A percentile compares a stretch with the other conserved stretches of the same genome.
phyloP scores from a whole-genome alignment of 148 eudicot genomes.

The Heliosperma pusillum region DNA sequence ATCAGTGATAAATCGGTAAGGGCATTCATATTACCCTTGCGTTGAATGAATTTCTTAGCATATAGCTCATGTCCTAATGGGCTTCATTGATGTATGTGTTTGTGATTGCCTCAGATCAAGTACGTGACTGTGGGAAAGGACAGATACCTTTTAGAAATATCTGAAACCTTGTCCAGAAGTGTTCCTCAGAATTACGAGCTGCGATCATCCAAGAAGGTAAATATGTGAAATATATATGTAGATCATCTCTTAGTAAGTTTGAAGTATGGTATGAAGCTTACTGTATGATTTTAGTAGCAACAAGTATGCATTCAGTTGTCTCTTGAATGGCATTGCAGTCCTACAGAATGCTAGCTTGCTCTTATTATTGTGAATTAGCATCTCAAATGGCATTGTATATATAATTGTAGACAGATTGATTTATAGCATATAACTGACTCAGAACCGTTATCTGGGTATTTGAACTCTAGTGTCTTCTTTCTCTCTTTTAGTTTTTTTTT shows the following conservation, averaged over 20 bases:
- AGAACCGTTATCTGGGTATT: neutral
- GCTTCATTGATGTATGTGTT: conserved; percentile 9
- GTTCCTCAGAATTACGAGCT: conserved; percentile 73
- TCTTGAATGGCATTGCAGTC: neutral
- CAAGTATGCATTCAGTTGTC: neutral
- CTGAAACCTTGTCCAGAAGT: conserved; percentile 54
- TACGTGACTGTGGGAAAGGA: conserved; percentile 91
- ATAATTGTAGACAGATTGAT: neutral
- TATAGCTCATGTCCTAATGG: conserved; percentile 12
- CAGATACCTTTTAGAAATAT: conserved; percentile 80
- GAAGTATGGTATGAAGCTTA: neutral
- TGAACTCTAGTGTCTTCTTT: too few relatives aligned
- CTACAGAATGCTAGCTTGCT: neutral
- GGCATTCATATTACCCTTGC: conserved; percentile 4
- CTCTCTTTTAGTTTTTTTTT: too few relatives aligned
- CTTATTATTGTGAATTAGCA: neutral
- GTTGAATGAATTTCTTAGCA: conserved; percentile 8
- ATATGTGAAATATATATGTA: neutral
- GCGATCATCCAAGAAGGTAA: conserved; percentile 90
- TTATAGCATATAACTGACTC: neutral
- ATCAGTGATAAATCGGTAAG: conserved; percentile 73
- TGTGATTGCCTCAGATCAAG: conserved; percentile 46
- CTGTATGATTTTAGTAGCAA: conserved; percentile 7
- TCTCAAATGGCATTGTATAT: neutral
- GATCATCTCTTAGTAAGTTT: neutral